These are phyloP conservation scores for Recurvomyces mirabilis DNA, from an alignment of 495 filamentous ascomycete species.

Conservation along the genomic window DNA sequence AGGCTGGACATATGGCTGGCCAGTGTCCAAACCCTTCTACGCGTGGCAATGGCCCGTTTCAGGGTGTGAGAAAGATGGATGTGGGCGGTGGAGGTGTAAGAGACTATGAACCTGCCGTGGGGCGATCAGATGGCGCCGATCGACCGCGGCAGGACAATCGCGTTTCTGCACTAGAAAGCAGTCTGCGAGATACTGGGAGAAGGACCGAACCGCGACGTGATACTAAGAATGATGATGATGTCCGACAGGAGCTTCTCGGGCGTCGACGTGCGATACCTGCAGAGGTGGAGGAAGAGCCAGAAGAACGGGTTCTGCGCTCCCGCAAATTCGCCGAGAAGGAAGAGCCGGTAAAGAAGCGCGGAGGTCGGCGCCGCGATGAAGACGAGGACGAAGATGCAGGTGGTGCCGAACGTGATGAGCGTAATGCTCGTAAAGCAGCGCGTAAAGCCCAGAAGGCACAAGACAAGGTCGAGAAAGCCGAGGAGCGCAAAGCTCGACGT, in stretches of 20 bases:
- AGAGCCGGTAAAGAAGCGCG: constrained; percentile 1
- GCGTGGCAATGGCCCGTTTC: background rate
- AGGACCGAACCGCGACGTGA: too few species aligned
- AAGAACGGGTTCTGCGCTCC: constrained; percentile 2
- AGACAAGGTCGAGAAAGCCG: constrained; percentile 31
- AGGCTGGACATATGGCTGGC: constrained; percentile 7
- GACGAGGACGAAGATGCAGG: constrained; percentile 17
- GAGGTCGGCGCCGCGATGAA: constrained; percentile 4
- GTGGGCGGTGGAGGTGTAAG: background rate
- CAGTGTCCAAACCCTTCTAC: constrained; percentile 15
- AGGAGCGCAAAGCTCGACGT: constrained; percentile 26
- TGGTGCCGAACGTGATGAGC: constrained; percentile 6
- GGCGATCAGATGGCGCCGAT: too few species aligned
- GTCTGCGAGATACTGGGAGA: background rate
- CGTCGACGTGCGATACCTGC: background rate
- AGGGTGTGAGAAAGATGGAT: background rate
- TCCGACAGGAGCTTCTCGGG: background rate
- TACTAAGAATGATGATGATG: too few species aligned
- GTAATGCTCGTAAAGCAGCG: constrained; percentile 10
- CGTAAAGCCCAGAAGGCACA: constrained; percentile 34
- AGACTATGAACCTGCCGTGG: too few species aligned
- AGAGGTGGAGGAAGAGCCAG: background rate
- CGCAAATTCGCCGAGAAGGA: constrained; percentile 5
- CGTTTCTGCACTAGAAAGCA: background rate
- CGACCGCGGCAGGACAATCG: too few species aligned